Conservation (phyloP, 768 basidiomycete genomes). For the Mycena galericulata region DNA sequence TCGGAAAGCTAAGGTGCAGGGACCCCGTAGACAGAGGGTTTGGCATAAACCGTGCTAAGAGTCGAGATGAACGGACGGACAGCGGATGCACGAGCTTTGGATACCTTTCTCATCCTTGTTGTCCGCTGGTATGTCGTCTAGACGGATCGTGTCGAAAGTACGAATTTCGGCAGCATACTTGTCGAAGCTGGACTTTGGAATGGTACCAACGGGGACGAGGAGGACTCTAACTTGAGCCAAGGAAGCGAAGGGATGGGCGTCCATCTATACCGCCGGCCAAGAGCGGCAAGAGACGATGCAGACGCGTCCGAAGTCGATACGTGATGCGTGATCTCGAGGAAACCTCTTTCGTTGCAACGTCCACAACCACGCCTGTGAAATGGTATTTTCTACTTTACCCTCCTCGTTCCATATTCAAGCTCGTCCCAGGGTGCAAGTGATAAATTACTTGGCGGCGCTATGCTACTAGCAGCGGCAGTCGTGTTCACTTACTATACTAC, state of each 20-base stretch:
- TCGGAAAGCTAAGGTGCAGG: slow-evolving; percentile 83
- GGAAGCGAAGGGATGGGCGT: slow-evolving; percentile 79
- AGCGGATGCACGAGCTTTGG: slow-evolving; percentile 33
- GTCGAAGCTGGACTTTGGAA: slow-evolving; percentile 77
- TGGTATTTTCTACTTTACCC: slow-evolving; percentile 29
- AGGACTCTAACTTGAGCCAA: slow-evolving; percentile 89
- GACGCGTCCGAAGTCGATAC: neutral
- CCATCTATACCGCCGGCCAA: slow-evolving; percentile 58
- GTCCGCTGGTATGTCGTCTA: slow-evolving; percentile 87
- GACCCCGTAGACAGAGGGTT: slow-evolving; percentile 79
- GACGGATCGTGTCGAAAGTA: slow-evolving; percentile 76
- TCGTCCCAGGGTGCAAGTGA: slow-evolving; percentile 80
- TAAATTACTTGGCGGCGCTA: slow-evolving; percentile 80
- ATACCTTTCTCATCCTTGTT: slow-evolving; percentile 81
- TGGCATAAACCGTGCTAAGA: slow-evolving; percentile 84
- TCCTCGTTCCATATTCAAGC: slow-evolving; percentile 8
- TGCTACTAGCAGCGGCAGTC: slow-evolving; percentile 82
- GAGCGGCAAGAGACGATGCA: neutral
- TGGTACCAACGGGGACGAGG: slow-evolving; percentile 86
- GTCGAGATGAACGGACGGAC: slow-evolving; percentile 24
- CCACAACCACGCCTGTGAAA: slow-evolving; percentile 25
- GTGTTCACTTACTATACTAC: slow-evolving; percentile 92
- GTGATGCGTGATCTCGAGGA: neutral
- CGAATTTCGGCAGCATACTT: slow-evolving; percentile 80
- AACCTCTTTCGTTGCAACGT: slow-evolving; percentile 15